Percentiles rank a stretch among this genome's conserved stretches.
Conservation (phyloP, 2,329 filamentous ascomycete species). For the Sporothrix protearum region DNA sequence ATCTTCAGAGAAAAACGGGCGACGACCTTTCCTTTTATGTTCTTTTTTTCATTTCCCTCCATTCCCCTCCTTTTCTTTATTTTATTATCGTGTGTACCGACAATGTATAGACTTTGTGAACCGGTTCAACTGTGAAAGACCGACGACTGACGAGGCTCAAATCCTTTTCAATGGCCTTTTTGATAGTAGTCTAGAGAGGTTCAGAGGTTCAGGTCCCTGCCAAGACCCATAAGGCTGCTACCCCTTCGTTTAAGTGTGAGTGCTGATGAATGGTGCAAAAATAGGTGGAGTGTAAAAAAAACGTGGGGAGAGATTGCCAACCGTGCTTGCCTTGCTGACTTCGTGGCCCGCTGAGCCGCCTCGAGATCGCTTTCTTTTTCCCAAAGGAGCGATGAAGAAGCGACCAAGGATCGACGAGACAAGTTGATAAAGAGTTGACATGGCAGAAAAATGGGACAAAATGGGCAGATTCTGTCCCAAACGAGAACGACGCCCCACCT, state of each 20-base stretch:
- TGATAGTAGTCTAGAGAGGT: neutral
- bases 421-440: too few relatives aligned
- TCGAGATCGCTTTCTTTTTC: neutral
- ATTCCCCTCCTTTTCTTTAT: neutral
- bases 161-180: neutral
- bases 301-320: too few relatives aligned
- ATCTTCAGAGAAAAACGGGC: neutral
- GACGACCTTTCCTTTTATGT: neutral
- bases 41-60: neutral
- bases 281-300: too few relatives aligned
- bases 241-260: too few relatives aligned
- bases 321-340: too few relatives aligned
- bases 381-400: neutral
- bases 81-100: neutral
- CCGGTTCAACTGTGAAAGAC: neutral
- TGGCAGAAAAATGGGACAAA: too few relatives aligned
- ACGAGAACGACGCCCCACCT: constrained; percentile 6
- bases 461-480: too few relatives aligned
- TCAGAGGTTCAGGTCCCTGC: neutral
- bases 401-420: neutral
- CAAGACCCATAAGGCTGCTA: neutral
- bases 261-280: too few relatives aligned
- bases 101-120: neutral
- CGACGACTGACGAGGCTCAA: neutral
- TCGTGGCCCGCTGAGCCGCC: neutral